Evolutionary conservation across 495 filamentous ascomycete genomes (phyloP).

Genomic region (Xylaria telfairii): DNA sequence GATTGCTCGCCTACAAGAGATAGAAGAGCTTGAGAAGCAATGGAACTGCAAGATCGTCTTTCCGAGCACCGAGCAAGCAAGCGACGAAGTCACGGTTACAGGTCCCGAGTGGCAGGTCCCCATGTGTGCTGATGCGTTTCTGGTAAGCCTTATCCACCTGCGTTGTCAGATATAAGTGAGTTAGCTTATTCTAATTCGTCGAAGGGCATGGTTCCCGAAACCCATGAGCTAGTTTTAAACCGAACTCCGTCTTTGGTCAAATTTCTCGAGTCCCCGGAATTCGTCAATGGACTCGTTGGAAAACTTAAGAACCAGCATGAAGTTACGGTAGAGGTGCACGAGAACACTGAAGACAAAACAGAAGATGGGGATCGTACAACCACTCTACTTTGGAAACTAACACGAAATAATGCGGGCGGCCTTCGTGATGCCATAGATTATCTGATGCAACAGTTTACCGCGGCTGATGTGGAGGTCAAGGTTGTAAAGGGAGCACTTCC

Average conservation of each 20-base stretch:
- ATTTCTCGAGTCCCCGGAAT: constrained; percentile 79
- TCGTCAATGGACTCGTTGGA: constrained; percentile 75
- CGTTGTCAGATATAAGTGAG: background rate
- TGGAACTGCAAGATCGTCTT: constrained; percentile 99
- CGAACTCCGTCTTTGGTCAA: constrained; percentile 73
- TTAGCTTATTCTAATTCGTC: constrained; percentile 35
- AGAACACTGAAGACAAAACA: constrained; percentile 57
- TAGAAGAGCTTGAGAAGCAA: constrained; percentile 95
- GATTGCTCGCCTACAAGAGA: constrained; percentile 80
- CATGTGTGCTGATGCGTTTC: constrained; percentile 89
- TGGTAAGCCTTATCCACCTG: constrained; percentile 60
- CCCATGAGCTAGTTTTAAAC: constrained; percentile 85
- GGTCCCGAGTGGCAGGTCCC: constrained; percentile 98
- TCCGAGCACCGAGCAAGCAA: constrained; percentile 95
- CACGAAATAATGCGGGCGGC: constrained; percentile 94
- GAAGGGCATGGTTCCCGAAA: constrained; percentile 94
- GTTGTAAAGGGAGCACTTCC: constrained; percentile 92
- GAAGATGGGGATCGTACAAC: constrained; percentile 60
- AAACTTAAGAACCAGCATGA: constrained; percentile 91
- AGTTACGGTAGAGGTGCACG: constrained; percentile 75
- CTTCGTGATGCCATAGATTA: constrained; percentile 97
- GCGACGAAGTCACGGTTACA: constrained; percentile 92
- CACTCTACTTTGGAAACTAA: constrained; percentile 71
- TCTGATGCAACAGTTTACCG: constrained; percentile 79
- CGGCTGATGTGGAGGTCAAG: constrained; percentile 81